These are phyloP conservation scores for Clarkia xantiana DNA, from an alignment of 345 rosid species.

Conservation along the genomic window DNA sequence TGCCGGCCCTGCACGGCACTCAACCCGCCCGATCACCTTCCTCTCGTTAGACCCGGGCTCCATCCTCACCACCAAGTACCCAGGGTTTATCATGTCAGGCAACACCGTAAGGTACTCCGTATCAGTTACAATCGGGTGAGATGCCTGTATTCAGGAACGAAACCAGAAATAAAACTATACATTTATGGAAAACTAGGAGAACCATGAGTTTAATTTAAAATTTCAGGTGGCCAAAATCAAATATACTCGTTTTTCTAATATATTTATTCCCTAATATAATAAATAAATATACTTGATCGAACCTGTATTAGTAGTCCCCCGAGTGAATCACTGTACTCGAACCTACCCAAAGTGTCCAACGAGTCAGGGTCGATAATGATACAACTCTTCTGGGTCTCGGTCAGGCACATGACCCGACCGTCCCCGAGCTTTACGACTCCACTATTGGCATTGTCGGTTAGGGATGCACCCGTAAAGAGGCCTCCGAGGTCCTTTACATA, in stretches of 20 bases:
- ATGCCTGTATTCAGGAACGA: slow-evolving; percentile 83
- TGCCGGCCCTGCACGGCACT: slow-evolving; percentile 64
- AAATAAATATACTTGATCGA: no score
- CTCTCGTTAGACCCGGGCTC: slow-evolving; percentile 58
- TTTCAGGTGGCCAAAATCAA: no score
- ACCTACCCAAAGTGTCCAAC: slow-evolving; percentile 54
- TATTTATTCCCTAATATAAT: no score
- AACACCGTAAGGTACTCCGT: slow-evolving; percentile 58
- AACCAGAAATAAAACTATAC: no score
- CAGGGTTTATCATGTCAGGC: slow-evolving; percentile 69
- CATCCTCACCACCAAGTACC: slow-evolving; percentile 76
- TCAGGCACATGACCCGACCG: slow-evolving; percentile 79
- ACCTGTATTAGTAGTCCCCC: no score
- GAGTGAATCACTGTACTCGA: slow-evolving; percentile 52
- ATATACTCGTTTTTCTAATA: no score
- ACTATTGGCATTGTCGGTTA: slow-evolving; percentile 86
- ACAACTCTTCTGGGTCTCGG: slow-evolving; percentile 87
- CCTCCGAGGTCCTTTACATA: slow-evolving; percentile 51
- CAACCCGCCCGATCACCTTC: slow-evolving; percentile 71
- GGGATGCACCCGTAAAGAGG: slow-evolving; percentile 75
- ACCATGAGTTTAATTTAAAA: no score
- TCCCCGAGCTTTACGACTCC: slow-evolving; percentile 78
- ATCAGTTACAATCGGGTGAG: slow-evolving; percentile 82
- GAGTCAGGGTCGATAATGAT: slow-evolving; percentile 53
- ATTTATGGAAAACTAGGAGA: no score